Evolutionary conservation across 1,284 basidiomycete genomes (phyloP).

Genomic region (Stygiomarasmius scandens): DNA sequence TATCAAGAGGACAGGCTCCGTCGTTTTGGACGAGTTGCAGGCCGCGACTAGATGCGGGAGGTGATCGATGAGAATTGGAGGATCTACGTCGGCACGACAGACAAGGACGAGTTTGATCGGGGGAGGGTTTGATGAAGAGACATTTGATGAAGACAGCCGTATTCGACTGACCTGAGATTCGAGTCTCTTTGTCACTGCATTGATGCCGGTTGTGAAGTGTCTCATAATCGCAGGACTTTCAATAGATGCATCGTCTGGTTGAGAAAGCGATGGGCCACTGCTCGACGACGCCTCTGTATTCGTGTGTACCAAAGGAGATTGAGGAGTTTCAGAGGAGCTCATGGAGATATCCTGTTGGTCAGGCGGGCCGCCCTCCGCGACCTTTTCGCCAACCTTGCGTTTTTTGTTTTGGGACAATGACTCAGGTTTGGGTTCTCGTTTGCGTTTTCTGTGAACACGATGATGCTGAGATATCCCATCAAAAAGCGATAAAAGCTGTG

Average conservation of each 20-base stretch:
- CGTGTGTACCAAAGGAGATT: conserved; percentile 1
- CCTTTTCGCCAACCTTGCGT: conserved; percentile 1
- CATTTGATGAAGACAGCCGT: conserved; percentile 14
- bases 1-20: conserved; percentile 56
- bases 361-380: background rate
- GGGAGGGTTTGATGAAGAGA: conserved; percentile 9
- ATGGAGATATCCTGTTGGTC: conserved; percentile 6
- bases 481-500: conserved; percentile 49
- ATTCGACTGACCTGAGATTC: conserved; percentile 58
- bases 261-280: background rate
- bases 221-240: conserved; percentile 46
- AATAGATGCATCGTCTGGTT: conserved; percentile 7
- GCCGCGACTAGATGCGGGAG: conserved; percentile 74
- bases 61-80: conserved; percentile 70
- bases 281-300: conserved; percentile 2
- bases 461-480: conserved; percentile 53
- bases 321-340: background rate
- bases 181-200: conserved; percentile 76
- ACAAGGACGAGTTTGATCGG: conserved; percentile 59
- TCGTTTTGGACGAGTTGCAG: conserved; percentile 54
- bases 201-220: conserved; percentile 74
- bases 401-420: conserved; percentile 16
- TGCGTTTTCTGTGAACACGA: conserved; percentile 40
- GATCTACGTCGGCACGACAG: conserved; percentile 74
- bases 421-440: conserved; percentile 29